Evolutionary conservation across 2,329 filamentous ascomycete species (phyloP).

Genomic region (Fusarium sp.): DNA sequence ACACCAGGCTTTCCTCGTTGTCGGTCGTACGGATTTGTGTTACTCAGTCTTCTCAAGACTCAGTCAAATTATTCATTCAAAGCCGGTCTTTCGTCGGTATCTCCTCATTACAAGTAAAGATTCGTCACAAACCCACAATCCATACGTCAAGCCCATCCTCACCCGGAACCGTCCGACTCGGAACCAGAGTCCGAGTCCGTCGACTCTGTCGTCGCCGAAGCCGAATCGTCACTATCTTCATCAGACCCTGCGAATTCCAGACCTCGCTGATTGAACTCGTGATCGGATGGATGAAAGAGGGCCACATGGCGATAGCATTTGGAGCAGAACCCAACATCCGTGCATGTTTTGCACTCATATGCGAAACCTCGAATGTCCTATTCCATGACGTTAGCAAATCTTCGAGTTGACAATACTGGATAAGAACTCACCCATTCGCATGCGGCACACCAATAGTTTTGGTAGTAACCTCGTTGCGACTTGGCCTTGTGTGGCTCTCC

Average conservation of each 20-base stretch:
- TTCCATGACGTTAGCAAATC: not conserved
- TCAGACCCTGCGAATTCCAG: not conserved
- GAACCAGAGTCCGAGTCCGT: not conserved
- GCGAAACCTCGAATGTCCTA: not conserved
- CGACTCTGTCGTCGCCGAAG: not conserved
- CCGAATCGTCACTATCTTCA: not conserved
- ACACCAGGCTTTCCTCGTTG: no score
- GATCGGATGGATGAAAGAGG: not conserved
- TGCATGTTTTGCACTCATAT: not conserved
- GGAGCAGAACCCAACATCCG: not conserved
- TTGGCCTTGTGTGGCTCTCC: conserved; percentile 8
- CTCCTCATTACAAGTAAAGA: not conserved
- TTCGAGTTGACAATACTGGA: not conserved
- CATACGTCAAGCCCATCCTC: not conserved
- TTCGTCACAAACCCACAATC: not conserved
- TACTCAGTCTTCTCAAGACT: no score
- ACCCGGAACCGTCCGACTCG: not conserved
- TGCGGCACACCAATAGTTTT: not conserved
- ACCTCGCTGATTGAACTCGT: not conserved
- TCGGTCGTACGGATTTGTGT: no score
- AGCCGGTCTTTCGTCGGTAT: not conserved
- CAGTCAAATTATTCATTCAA: not conserved
- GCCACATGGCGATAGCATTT: conserved; percentile 3
- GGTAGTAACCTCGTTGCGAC: not conserved
- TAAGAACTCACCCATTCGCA: not conserved